Evolutionary conservation across 495 filamentous ascomycete species (phyloP).

Genomic region (Penicillium diatomitis): DNA sequence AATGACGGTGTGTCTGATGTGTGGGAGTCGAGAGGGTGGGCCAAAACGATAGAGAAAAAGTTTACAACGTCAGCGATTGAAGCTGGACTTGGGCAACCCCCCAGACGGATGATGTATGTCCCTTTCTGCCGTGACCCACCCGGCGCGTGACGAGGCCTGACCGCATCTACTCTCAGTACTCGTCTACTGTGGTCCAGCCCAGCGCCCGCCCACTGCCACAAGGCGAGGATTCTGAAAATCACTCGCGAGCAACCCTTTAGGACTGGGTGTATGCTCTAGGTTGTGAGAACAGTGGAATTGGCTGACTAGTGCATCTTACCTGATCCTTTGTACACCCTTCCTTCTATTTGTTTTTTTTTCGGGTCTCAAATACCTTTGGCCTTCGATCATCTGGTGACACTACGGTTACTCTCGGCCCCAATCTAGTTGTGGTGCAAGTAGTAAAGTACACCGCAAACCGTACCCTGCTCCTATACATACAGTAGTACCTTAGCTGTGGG

Average conservation of each 20-base stretch:
- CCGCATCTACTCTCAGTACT: slow-evolving; percentile 12
- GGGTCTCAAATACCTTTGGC: too few relatives aligned
- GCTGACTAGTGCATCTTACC: too few relatives aligned
- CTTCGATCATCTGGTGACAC: slow-evolving; percentile 13
- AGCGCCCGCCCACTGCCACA: neutral
- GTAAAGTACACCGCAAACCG: too few relatives aligned
- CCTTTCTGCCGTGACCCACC: slow-evolving; percentile 36
- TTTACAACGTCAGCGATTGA: slow-evolving; percentile 14
- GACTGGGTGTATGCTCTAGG: too few relatives aligned
- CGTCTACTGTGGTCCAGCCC: neutral
- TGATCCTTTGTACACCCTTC: too few relatives aligned
- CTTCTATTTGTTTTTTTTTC: too few relatives aligned
- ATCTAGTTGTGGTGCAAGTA: neutral
- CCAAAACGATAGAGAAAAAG: slow-evolving; percentile 3
- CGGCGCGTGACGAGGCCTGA: slow-evolving; percentile 36
- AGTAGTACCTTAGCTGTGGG: too few relatives aligned
- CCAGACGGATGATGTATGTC: slow-evolving; percentile 33
- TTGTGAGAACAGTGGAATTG: too few relatives aligned
- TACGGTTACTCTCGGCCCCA: slow-evolving; percentile 13
- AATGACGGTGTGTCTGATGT: too few relatives aligned
- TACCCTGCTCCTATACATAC: too few relatives aligned
- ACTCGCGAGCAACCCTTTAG: too few relatives aligned
- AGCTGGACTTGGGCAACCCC: slow-evolving; percentile 12
- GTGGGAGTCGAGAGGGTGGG: slow-evolving; percentile 1
- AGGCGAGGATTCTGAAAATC: too few relatives aligned